Percentiles rank a stretch among this genome's conserved stretches.
Conservation (phyloP, 225 moss, liverwort and hornwort species). For the Lunularia cruciata region DNA sequence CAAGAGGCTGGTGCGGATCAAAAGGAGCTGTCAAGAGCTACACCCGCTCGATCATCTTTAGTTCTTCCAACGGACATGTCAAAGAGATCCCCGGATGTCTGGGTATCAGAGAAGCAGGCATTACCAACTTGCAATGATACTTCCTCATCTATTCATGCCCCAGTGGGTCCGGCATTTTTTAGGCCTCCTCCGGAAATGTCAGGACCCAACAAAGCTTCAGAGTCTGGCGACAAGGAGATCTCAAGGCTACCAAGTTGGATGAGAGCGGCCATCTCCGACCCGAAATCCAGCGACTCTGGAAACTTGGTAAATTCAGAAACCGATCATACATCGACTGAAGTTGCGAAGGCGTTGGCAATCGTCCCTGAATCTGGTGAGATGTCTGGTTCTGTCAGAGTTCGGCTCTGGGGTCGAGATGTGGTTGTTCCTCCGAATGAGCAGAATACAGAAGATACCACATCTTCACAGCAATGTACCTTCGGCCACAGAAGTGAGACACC, state of each 20-base stretch:
- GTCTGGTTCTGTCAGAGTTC: conserved; percentile 20
- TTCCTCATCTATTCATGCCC: background rate
- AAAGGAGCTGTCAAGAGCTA: conserved; percentile 11
- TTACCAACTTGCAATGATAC: background rate
- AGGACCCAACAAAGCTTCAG: conserved; percentile 6
- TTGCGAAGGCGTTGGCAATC: background rate
- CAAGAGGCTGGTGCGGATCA: conserved; percentile 8
- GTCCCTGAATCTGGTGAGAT: conserved; percentile 15
- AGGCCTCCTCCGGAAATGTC: conserved; percentile 23
- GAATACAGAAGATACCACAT: background rate
- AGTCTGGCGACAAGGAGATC: conserved; percentile 10
- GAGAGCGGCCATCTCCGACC: conserved; percentile 24
- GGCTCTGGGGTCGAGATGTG: conserved; percentile 27
- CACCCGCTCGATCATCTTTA: background rate
- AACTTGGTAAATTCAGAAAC: background rate
- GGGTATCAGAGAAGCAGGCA: conserved; percentile 6
- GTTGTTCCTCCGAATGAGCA: conserved; percentile 21
- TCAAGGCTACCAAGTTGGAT: conserved; percentile 30
- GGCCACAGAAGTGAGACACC: background rate
- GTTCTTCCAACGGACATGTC: background rate
- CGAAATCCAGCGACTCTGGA: background rate
- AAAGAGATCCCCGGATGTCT: conserved; percentile 1
- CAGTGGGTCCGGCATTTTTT: background rate
- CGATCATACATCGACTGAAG: background rate
- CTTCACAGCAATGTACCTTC: background rate